phyloP scores from a whole-genome alignment of 805 yeast genomes.

The Pachysolen tannophilus region DNA sequence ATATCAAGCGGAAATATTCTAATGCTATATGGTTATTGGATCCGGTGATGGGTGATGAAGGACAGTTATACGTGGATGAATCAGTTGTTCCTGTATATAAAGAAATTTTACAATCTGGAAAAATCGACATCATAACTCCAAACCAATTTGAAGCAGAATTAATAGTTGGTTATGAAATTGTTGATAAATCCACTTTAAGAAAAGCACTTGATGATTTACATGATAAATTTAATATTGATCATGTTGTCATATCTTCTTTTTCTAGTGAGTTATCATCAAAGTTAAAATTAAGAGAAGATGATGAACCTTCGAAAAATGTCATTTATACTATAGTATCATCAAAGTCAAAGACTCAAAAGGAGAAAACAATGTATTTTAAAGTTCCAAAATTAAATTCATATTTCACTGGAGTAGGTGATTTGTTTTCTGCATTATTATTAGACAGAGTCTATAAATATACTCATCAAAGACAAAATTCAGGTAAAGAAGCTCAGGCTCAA shows the following conservation, averaged over 20 bases:
- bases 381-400: slow-evolving; percentile 46
- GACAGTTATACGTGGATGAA: slow-evolving; percentile 64
- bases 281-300: slow-evolving; percentile 14
- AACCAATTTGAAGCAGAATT: slow-evolving; percentile 70
- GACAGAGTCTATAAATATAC: slow-evolving; percentile 33
- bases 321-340: slow-evolving; percentile 26
- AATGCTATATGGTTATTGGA: slow-evolving; percentile 61
- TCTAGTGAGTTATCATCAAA: slow-evolving; percentile 5
- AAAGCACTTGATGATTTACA: slow-evolving; percentile 34
- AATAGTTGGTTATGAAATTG: slow-evolving; percentile 39
- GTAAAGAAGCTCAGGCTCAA: slow-evolving; percentile 27
- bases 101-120: slow-evolving; percentile 32
- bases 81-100: slow-evolving; percentile 45
- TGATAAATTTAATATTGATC: slow-evolving; percentile 33
- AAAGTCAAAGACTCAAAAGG: no score
- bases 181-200: slow-evolving; percentile 26
- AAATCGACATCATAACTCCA: slow-evolving; percentile 52
- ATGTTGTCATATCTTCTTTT: slow-evolving; percentile 56
- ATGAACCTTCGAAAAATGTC: slow-evolving; percentile 28
- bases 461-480: slow-evolving; percentile 22
- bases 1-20: slow-evolving; percentile 17
- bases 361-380: slow-evolving; percentile 24
- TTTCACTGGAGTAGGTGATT: slow-evolving; percentile 72
- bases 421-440: slow-evolving; percentile 55
- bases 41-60: slow-evolving; percentile 92